Conservation (phyloP, 164 flowering plant genomes). For the Euptelea pleiosperma region DNA sequence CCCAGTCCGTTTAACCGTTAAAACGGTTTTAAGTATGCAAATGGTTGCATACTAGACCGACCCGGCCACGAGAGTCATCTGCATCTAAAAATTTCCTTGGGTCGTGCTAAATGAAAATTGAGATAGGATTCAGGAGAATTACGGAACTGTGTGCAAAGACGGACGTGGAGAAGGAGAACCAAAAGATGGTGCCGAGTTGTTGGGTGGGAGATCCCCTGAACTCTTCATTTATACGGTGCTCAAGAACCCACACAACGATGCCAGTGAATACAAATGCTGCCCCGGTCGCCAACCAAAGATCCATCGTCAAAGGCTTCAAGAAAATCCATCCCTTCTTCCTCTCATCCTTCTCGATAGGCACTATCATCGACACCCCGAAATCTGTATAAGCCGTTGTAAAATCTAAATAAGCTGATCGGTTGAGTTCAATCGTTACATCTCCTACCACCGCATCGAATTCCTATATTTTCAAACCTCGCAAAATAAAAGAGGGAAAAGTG, state of each 20-base stretch:
- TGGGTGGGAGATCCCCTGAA: slow-evolving; percentile 5
- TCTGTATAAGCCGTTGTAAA: slow-evolving; percentile 11
- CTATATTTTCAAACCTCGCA: slow-evolving; percentile 1
- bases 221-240: slow-evolving; percentile 3
- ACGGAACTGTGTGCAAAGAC: slow-evolving; percentile 28
- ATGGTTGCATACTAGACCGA: too few relatives aligned
- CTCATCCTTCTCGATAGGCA: not conserved
- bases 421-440: slow-evolving; percentile 1
- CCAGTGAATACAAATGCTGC: slow-evolving; percentile 8
- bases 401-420: slow-evolving; percentile 11
- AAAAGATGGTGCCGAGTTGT: slow-evolving; percentile 14
- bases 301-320: slow-evolving; percentile 4
- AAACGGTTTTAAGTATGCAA: too few relatives aligned
- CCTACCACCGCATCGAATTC: slow-evolving; percentile 12
- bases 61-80: too few relatives aligned
- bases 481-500: too few relatives aligned
- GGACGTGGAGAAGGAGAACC: slow-evolving; percentile 16
- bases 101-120: too few relatives aligned
- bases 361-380: slow-evolving; percentile 10
- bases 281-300: slow-evolving; percentile 8
- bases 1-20: too few relatives aligned
- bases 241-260: slow-evolving; percentile 10
- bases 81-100: too few relatives aligned
- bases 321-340: slow-evolving; percentile 14
- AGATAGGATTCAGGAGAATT: too few relatives aligned